Percentiles rank a stretch among this genome's conserved stretches.
Evolutionary conservation across 2,329 filamentous ascomycete genomes (phyloP).

Genomic region (Biscogniauxia sp.): DNA sequence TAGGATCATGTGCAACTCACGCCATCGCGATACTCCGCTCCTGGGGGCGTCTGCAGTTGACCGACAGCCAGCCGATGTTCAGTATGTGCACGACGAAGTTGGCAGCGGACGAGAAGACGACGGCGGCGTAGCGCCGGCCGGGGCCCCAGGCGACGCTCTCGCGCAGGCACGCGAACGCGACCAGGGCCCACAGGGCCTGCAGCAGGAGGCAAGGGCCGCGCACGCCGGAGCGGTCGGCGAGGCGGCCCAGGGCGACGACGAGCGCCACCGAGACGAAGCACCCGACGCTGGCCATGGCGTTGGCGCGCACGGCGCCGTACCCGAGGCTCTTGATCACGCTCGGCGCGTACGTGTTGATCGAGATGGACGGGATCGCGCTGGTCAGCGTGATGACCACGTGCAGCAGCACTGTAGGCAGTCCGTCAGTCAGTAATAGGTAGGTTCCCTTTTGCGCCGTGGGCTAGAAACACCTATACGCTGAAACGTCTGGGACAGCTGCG

Average conservation of each 20-base stretch:
- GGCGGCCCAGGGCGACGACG: slow-evolving; percentile 17
- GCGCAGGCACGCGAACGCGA: slow-evolving; percentile 36
- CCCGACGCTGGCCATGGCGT: slow-evolving; percentile 27
- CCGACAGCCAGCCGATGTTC: slow-evolving; percentile 29
- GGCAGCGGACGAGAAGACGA: slow-evolving; percentile 23
- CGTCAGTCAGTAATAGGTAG: no score
- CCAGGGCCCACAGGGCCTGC: slow-evolving; percentile 36
- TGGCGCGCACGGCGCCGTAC: slow-evolving; percentile 25
- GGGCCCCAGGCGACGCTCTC: slow-evolving; percentile 19
- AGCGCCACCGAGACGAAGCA: slow-evolving; percentile 18
- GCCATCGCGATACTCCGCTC: slow-evolving; percentile 30
- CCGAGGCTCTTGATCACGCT: slow-evolving; percentile 31
- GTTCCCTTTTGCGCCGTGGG: no score
- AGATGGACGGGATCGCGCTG: slow-evolving; percentile 18
- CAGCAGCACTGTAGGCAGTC: slow-evolving; percentile 13
- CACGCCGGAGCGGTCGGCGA: slow-evolving; percentile 30
- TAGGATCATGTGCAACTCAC: slow-evolving; percentile 19
- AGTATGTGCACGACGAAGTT: slow-evolving; percentile 35
- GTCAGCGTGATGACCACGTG: slow-evolving; percentile 28
- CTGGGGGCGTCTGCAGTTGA: slow-evolving; percentile 29
- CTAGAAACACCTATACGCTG: no score
- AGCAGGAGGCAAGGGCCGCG: slow-evolving; percentile 36
- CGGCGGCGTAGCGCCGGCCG: slow-evolving; percentile 25
- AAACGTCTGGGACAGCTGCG: no score
- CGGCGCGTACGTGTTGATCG: slow-evolving; percentile 29